phyloP scores from a whole-genome alignment of 768 basidiomycete species.

The Suillus sp. region DNA sequence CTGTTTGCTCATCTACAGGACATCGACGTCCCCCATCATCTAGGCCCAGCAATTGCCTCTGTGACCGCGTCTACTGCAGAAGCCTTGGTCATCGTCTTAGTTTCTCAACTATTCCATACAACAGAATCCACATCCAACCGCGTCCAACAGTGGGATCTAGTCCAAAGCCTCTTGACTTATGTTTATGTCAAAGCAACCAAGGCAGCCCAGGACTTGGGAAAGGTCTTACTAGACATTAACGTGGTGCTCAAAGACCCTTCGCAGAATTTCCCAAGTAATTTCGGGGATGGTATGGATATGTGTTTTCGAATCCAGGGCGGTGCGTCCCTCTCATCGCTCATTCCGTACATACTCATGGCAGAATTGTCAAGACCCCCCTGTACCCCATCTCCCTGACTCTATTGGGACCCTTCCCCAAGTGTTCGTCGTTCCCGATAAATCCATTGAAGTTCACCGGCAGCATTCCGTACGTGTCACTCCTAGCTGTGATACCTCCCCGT shows the following conservation, averaged over 20 bases:
- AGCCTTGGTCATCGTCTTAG: constrained; percentile 62
- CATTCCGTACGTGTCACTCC: constrained; percentile 1
- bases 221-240: constrained; percentile 75
- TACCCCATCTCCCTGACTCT: constrained; percentile 43
- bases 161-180: constrained; percentile 79
- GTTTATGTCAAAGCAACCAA: constrained; percentile 87
- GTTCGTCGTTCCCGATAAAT: constrained; percentile 20
- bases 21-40: constrained; percentile 55
- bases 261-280: constrained; percentile 40
- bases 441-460: constrained; percentile 11
- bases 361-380: constrained; percentile 30
- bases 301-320: constrained; percentile 49
- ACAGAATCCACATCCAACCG: constrained; percentile 34
- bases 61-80: constrained; percentile 47
- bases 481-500: constrained; percentile 9
- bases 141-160: constrained; percentile 57
- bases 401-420: constrained; percentile 40
- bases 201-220: constrained; percentile 65
- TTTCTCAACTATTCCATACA: constrained; percentile 60
- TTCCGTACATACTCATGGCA: constrained; percentile 24
- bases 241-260: constrained; percentile 69
- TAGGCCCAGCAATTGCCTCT: constrained; percentile 53
- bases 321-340: constrained; percentile 28
- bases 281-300: constrained; percentile 41
- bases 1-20: neutral